Evolutionary conservation across 176 grass and related monocot species (phyloP), one percentile per base, ranked within the genome.

Genomic region (Oryza australiensis): DNA sequence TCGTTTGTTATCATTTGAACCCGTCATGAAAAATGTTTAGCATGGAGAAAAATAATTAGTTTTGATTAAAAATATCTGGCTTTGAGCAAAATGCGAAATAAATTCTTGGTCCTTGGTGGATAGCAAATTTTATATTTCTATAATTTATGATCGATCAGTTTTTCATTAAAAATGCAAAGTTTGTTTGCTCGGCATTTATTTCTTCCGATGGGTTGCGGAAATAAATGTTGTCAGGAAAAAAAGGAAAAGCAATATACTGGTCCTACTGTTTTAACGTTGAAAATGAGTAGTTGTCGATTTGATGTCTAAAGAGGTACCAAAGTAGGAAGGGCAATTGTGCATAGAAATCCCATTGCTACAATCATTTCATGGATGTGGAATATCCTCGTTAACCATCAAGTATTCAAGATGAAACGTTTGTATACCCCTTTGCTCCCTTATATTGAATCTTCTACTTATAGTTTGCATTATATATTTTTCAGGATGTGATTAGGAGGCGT

Each of bases 401-500:
- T 29, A 62, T 45, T 62, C 26, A 42, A 26, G 35, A 28, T 23
- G 18, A 22, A 12, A 65, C 35, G 30, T 11, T 60, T 72, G 32
- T 34, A 26, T 18, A 27, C 55, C 73, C 15, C 41, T 18, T 82
- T 77, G 22, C 38, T 64, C 20, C 12, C 2, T 64, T 66, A 68
- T 77, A 60, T 75, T 83, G 22, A 45, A 80, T 55, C 71, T 68
- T 81, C 18, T 64, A 22, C 70, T 82, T 68, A 69, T 9, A 30
- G 37, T 69, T 42, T 12, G 23, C 87, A 62, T 69, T 2, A 6
- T 73, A 22, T 45, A 35, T 46, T 86, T 86, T 83, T 86, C 92
- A 95, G 96, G 96, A 99, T 42, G 82, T 88, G 83, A 75, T 93
- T 18, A 90, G 89, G 81, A 94, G 86, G 81, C 86, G 92, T 63